Conservation (phyloP, 805 yeast species). For the Candida taoyuanica region DNA sequence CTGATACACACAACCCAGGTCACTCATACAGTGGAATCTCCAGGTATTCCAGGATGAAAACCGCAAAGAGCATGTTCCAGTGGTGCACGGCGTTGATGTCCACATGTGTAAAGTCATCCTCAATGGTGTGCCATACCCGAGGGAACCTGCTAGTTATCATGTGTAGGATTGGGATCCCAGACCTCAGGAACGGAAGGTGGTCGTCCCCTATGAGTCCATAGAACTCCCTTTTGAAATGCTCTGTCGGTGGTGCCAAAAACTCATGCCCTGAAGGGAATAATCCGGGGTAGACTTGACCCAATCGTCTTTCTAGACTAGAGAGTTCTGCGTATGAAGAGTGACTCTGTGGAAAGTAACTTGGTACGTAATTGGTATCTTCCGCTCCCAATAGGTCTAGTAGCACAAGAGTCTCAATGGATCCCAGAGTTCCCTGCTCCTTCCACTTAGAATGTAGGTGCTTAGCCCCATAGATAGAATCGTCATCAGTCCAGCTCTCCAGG, state of each 20-base stretch:
- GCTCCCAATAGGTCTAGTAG: conserved; percentile 49
- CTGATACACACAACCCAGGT: too few relatives aligned
- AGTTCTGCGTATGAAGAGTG: conserved; percentile 34
- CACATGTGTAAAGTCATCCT: conserved; percentile 42
- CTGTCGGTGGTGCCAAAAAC: conserved; percentile 15
- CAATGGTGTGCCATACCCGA: conserved; percentile 45
- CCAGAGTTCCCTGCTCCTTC: conserved; percentile 26
- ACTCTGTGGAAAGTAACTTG: conserved; percentile 42
- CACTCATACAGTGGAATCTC: conserved; percentile 14
- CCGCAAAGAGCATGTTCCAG: conserved; percentile 41
- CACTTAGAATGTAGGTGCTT: conserved; percentile 41
- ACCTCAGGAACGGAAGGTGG: conserved; percentile 45
- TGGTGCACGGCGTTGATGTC: conserved; percentile 36
- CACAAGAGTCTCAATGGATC: conserved; percentile 40
- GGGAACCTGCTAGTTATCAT: conserved; percentile 53
- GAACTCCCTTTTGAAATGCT: conserved; percentile 15
- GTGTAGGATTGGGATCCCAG: conserved; percentile 47
- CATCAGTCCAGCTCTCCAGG: conserved; percentile 42
- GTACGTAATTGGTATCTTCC: conserved; percentile 22
- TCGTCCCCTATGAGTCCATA: conserved; percentile 40
- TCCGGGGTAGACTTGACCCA: conserved; percentile 10
- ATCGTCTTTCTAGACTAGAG: conserved; percentile 31
- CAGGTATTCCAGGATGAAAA: conserved; percentile 33
- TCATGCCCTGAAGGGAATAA: conserved; percentile 1
- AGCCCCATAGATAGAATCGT: conserved; percentile 55